phyloP scores from a whole-genome alignment of 1,139 yeast genomes.

The Candida tropicalis region DNA sequence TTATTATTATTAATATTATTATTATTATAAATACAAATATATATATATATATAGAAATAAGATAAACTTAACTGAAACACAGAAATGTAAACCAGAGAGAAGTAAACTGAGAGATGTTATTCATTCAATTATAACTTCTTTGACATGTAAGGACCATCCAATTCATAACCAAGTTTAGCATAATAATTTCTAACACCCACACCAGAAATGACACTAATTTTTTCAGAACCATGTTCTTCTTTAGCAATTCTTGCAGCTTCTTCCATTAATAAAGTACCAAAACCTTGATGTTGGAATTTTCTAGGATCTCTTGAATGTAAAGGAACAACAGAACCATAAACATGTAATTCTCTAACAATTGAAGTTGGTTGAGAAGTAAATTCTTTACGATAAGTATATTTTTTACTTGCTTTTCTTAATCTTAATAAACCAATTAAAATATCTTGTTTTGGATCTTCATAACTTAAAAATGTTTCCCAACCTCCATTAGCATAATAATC shows the following conservation, averaged over 20 bases:
- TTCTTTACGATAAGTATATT: conserved; percentile 89
- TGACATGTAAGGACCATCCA: conserved; percentile 98
- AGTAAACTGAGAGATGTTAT: too few species aligned
- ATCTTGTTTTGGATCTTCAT: conserved; percentile 97
- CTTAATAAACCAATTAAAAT: conserved; percentile 89
- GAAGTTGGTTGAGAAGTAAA: conserved; percentile 84
- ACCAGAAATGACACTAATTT: conserved; percentile 93
- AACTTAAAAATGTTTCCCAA: conserved; percentile 96
- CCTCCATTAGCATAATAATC: conserved; percentile 98
- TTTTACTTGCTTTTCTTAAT: conserved; percentile 84
- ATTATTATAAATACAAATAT: conserved; percentile 1
- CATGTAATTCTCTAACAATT: conserved; percentile 93
- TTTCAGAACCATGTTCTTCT: conserved; percentile 91
- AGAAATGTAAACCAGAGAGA: background rate
- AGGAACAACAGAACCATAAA: conserved; percentile 97
- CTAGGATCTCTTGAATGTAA: conserved; percentile 97
- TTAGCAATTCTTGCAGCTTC: conserved; percentile 96
- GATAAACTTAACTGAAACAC: background rate
- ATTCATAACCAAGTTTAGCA: conserved; percentile 83
- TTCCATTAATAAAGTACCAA: conserved; percentile 96
- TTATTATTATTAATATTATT: background rate
- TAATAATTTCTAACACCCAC: conserved; percentile 98
- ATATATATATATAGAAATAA: conserved; percentile 1
- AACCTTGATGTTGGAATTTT: conserved; percentile 98
- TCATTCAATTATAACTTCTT: conserved; percentile 14